Evolutionary conservation across 2,329 filamentous ascomycete species (phyloP).

Genomic region (Cordyceps sp.): DNA sequence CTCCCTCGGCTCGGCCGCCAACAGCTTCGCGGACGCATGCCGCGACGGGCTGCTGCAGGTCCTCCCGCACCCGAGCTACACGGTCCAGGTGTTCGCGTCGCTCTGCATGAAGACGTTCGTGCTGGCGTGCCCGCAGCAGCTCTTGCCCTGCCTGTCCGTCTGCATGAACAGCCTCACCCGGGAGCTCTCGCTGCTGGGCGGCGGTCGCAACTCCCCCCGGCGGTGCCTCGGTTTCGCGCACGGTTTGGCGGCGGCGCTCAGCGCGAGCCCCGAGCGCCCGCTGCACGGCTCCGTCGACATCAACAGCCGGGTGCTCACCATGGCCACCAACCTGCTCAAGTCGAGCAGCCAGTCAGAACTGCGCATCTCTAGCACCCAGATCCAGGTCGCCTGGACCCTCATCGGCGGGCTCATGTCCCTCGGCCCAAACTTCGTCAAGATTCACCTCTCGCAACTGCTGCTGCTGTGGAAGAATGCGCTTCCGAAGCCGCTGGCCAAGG

Average conservation of each 20-base stretch:
- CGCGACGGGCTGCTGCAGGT: conserved; percentile 81
- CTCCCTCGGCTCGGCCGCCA: conserved; percentile 68
- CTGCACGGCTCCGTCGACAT: conserved; percentile 92
- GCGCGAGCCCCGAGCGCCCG: conserved; percentile 73
- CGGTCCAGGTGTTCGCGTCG: conserved; percentile 81
- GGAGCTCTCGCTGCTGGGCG: conserved; percentile 63
- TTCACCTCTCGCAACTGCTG: conserved; percentile 84
- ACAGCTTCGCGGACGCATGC: conserved; percentile 62
- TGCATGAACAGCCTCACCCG: conserved; percentile 91
- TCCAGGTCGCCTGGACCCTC: conserved; percentile 94
- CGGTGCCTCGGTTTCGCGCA: conserved; percentile 84
- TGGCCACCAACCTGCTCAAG: conserved; percentile 84
- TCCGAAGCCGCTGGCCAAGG: conserved; percentile 83
- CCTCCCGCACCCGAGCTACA: conserved; percentile 87
- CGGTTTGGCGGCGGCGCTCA: conserved; percentile 77
- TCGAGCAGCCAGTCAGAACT: conserved; percentile 83
- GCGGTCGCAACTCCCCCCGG: conserved; percentile 61
- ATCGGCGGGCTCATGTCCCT: conserved; percentile 94
- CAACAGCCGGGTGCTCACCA: conserved; percentile 76
- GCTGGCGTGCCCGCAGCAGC: conserved; percentile 78
- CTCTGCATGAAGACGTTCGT: conserved; percentile 77
- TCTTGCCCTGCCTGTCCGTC: conserved; percentile 79
- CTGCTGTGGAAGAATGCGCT: conserved; percentile 95
- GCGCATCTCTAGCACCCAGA: conserved; percentile 79
- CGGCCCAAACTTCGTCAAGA: conserved; percentile 96